Evolutionary conservation across 148 eudicot species (phyloP).

Genomic region (Nepenthes mirabilis): DNA sequence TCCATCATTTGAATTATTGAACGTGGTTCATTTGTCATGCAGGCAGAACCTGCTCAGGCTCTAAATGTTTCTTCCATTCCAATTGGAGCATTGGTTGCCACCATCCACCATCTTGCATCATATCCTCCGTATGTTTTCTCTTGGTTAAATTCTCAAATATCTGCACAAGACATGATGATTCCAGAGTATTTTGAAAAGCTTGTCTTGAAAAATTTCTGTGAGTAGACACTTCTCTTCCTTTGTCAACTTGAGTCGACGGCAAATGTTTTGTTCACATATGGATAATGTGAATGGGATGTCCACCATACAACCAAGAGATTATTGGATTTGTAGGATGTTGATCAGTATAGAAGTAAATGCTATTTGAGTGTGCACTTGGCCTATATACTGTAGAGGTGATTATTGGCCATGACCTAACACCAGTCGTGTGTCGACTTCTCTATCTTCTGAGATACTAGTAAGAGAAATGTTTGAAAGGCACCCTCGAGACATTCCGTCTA

Average conservation of each 20-base stretch:
- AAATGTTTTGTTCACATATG: not conserved
- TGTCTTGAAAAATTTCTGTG: slow-evolving; percentile 43
- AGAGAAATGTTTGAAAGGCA: too few species aligned
- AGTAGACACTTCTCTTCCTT: slow-evolving; percentile 10
- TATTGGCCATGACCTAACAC: too few species aligned
- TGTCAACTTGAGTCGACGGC: not conserved
- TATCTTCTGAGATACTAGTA: too few species aligned
- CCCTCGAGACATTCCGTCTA: too few species aligned
- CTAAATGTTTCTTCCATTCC: slow-evolving; percentile 41
- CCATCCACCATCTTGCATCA: slow-evolving; percentile 34
- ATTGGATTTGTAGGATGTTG: too few species aligned
- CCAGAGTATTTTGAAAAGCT: slow-evolving; percentile 47
- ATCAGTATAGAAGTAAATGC: too few species aligned
- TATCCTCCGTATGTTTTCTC: slow-evolving; percentile 47
- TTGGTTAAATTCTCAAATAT: slow-evolving; percentile 39
- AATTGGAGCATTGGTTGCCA: slow-evolving; percentile 36
- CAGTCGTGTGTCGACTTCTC: too few species aligned
- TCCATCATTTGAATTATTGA: not conserved
- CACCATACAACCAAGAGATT: too few species aligned
- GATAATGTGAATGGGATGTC: not conserved
- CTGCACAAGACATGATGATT: slow-evolving; percentile 40
- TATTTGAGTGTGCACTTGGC: too few species aligned
- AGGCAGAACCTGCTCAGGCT: slow-evolving; percentile 53
- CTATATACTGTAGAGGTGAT: too few species aligned
- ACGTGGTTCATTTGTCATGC: slow-evolving; percentile 1